Percentiles rank a stretch among this genome's conserved stretches.
Conservation (phyloP, 169 alveolate genomes). For the Plasmodium relictum region DNA sequence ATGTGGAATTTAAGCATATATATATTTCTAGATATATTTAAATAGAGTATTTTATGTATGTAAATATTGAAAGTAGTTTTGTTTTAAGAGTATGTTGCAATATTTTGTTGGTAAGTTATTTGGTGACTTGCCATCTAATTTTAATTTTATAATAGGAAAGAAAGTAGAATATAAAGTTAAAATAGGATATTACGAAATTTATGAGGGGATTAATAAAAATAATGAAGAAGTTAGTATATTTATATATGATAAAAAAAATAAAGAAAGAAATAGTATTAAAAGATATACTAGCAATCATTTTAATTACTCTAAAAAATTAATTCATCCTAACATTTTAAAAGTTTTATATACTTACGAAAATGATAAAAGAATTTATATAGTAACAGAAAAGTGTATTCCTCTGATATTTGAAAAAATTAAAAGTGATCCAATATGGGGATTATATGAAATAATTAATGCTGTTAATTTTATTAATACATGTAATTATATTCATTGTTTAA, state of each 20-base stretch:
- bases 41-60: too few relatives aligned
- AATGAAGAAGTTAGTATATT: conserved; percentile 62
- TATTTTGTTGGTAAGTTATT: conserved; percentile 53
- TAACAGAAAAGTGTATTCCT: conserved; percentile 85
- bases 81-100: conserved; percentile 26
- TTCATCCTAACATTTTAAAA: conserved; percentile 84
- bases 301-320: conserved; percentile 71
- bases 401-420: conserved; percentile 71
- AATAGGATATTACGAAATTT: conserved; percentile 48
- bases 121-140: conserved; percentile 68
- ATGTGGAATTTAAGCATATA: too few relatives aligned
- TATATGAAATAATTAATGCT: conserved; percentile 76
- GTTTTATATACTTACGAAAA: conserved; percentile 79
- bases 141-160: conserved; percentile 43
- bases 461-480: conserved; percentile 80
- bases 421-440: conserved; percentile 24
- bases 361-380: conserved; percentile 81
- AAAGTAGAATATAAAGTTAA: conserved; percentile 18
- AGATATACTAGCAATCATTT: conserved; percentile 80
- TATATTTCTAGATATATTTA: too few relatives aligned
- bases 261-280: conserved; percentile 58
- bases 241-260: conserved; percentile 56
- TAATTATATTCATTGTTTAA: conserved; percentile 80
- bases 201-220: conserved; percentile 40
- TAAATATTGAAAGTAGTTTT: too few relatives aligned